Evolutionary conservation across 2,329 filamentous ascomycete genomes (phyloP), one percentile per base, ranked within the genome.

Genomic region (Sordariomycetes sp.): DNA sequence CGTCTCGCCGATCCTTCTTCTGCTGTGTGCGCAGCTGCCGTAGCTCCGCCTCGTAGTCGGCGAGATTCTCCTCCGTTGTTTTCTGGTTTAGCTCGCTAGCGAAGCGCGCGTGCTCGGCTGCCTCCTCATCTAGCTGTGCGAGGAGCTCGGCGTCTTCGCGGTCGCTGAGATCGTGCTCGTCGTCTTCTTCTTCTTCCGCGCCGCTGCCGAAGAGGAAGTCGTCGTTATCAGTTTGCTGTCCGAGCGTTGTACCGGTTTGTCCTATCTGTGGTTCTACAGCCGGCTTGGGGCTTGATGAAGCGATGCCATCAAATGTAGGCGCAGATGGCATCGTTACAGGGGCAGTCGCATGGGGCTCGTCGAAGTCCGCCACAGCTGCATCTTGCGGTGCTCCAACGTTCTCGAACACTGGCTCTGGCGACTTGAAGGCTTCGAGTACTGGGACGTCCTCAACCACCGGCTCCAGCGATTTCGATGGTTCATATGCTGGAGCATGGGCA

Each of bases 1-100:
- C 92, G 67, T 99, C 94, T 65, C 94, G 82, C 1, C 90, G 86
- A 65, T 99, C 94, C 67, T 95, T 96, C 71, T 95, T 96, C 66
- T 99, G 94, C 67, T 99, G 94, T n/a, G 75, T 86, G 32, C 94
- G 88, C 3, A 99, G 77, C 55, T 90, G 85, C 62, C 87, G 89
- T 13, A 99, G 78, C 67, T 99, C 92, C 59, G 79, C 79, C 63
- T 99, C 92, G 67, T 95, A 97, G 52, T 91, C 85, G 52, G 85
- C 81, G 35, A 82, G 81, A 62, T 86, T 89, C 63, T 91, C 82
- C 3, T 75, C 73, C 20, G 82, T 78, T 0, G 86, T 78, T 62
- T 87, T 87, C 65, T 88, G 81, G 69, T 95, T 96, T 12, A 99
- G 77, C 53, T 87, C 84, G 62, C 88, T 91, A 1, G 91, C 90